Evolutionary conservation across 371 early-diverging fungal species (phyloP), one percentile per base, ranked within the genome.

Genomic region (Gilbertella persicaria): DNA sequence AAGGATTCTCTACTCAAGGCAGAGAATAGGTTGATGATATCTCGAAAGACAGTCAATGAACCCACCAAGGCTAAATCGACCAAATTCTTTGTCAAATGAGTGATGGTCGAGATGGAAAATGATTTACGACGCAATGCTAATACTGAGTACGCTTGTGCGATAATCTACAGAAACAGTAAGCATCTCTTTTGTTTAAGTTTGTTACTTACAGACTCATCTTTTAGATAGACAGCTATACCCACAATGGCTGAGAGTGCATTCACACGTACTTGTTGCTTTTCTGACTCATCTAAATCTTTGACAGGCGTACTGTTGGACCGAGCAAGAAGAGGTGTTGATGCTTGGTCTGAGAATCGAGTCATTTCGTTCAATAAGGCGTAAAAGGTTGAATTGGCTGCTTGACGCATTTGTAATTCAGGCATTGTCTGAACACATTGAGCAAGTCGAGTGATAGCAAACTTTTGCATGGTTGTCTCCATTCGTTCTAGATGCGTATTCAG

Each of bases 201-300:
- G 12, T 38, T 44, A 67, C 66, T 42, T 73, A 79, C 79, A 48
- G 79, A 64, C 42, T 86, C 83, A 55, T 84, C 78, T 53, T 79
- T 78, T n/a, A 86, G 67, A 17, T 79, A 73, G 14, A 78, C 77
- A n/a, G 84, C 80, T n/a, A 89, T 77, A 47, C 79, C 83, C 21
- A 86, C 72, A 58, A 87, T 83, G 19, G 86, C 82, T 10, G 72
- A 69, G 23, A 86, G 60, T 28, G 79, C 76, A 60, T 83, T 84
- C 33, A 69, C 76, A 41, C 73, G 80, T 19, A 84, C 71, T 61
- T 83, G 70, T 20, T 78, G 71, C 28, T 76, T 71, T 56, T 80
- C 80, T 10, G 57, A 65, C 24, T 75, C 71, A 19, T 45, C 63
- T 25, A 63, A 55, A 55, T 64, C 59, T 37, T 79, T 64, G 14